phyloP scores from a whole-genome alignment of 257 asterid genomes.

The Gentiana dahurica region DNA sequence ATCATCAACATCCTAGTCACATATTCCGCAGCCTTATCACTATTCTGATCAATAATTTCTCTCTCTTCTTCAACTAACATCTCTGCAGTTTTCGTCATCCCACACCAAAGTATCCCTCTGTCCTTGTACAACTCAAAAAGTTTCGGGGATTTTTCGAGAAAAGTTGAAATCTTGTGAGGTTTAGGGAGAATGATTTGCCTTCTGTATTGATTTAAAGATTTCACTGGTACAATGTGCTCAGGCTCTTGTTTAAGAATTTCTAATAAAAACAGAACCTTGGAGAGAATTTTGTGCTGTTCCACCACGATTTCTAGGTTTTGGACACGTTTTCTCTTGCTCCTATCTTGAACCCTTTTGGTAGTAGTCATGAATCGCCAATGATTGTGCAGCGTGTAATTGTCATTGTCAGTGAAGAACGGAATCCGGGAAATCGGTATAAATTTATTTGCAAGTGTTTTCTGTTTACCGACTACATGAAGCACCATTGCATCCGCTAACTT shows the following conservation, averaged over 20 bases:
- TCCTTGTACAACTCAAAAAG: slow-evolving; percentile 85
- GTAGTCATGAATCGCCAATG: slow-evolving; percentile 71
- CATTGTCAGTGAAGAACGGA: neutral
- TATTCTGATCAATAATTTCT: slow-evolving; percentile 38
- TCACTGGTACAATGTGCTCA: slow-evolving; percentile 44
- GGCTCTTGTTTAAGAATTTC: slow-evolving; percentile 64
- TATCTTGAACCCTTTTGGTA: slow-evolving; percentile 86
- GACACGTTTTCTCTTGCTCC: slow-evolving; percentile 77
- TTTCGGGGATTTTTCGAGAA: slow-evolving; percentile 63
- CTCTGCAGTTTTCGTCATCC: slow-evolving; percentile 63
- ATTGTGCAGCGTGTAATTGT: neutral
- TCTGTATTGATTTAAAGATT: slow-evolving; percentile 48
- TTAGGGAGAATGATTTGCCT: slow-evolving; percentile 74
- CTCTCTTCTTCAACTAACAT: slow-evolving; percentile 53
- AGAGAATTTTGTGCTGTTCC: slow-evolving; percentile 58
- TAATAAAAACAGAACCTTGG: slow-evolving; percentile 51
- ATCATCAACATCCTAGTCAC: slow-evolving; percentile 89
- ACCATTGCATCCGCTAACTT: neutral
- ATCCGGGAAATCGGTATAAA: neutral
- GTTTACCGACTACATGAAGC: neutral
- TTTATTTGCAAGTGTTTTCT: neutral
- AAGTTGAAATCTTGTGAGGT: slow-evolving; percentile 66
- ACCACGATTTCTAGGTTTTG: slow-evolving; percentile 62
- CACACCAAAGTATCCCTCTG: slow-evolving; percentile 74
- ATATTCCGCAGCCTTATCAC: slow-evolving; percentile 52